Conservation (phyloP, 2,329 filamentous ascomycete species). For the Escovopsis sp. region DNA sequence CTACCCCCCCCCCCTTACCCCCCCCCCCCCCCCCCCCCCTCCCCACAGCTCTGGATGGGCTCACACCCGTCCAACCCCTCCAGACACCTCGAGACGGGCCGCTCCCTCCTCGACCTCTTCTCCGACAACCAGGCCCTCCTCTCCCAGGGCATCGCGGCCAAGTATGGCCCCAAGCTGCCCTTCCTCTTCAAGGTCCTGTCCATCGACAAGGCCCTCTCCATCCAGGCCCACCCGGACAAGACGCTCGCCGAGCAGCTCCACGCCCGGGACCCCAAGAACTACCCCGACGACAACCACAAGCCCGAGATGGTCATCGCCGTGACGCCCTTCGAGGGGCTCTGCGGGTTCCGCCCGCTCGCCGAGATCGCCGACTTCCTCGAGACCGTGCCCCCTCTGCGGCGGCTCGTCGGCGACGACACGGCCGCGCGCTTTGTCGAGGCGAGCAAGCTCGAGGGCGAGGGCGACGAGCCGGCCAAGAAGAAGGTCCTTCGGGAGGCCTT, state of each 20-base stretch:
- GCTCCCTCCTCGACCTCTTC: constrained; percentile 74
- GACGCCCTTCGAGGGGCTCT: constrained; percentile 89
- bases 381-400: constrained; percentile 38
- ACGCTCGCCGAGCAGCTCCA: constrained; percentile 78
- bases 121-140: constrained; percentile 76
- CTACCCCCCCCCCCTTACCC: too few species aligned
- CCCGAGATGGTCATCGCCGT: constrained; percentile 98
- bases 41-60: constrained; percentile 84
- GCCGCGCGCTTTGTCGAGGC: constrained; percentile 41
- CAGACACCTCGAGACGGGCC: constrained; percentile 71
- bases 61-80: constrained; percentile 94
- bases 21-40: neutral
- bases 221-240: constrained; percentile 95
- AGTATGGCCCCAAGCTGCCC: constrained; percentile 70
- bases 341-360: constrained; percentile 76
- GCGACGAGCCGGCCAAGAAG: constrained; percentile 50
- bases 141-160: constrained; percentile 54
- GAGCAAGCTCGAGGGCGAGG: constrained; percentile 21
- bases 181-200: constrained; percentile 98
- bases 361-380: constrained; percentile 80
- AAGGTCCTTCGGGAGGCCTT: constrained; percentile 63
- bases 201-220: constrained; percentile 88
- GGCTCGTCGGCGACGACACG: constrained; percentile 50
- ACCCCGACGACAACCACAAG: constrained; percentile 98
- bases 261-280: constrained; percentile 76